Evolutionary conservation across 495 filamentous ascomycete species (phyloP), one percentile per base, ranked within the genome.

Genomic region (Hyaloscypha hepaticicola): DNA sequence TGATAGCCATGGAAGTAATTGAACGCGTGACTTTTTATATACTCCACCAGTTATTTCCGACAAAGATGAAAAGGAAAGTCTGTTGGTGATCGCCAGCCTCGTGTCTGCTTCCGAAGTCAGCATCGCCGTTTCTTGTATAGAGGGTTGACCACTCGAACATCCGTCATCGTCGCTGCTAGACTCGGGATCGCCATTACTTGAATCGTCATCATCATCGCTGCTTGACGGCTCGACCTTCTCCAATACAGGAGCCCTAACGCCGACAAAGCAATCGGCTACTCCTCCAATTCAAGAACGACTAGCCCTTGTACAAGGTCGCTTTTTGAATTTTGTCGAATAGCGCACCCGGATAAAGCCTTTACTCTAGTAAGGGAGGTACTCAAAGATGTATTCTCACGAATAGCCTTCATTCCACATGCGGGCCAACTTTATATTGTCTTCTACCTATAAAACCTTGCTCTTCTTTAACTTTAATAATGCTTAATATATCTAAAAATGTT

Each of bases 141-240:
- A n/a, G 21, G 53, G 53, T 61, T 26, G 26, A 38, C n/a, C n/a
- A n/a, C n/a, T n/a, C n/a, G n/a, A n/a, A n/a, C n/a, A n/a, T n/a
- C n/a, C n/a, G n/a, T n/a, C 59, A 61, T 53, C 26, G 31, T 61
- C 45, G 59, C 59, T 61, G 38, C 59, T 61, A 45, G 53, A 61
- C 38, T 61, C 59, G 11, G 61, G 53, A 56, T 38, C 60, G 51
- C 60, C 50, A 45, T 45, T 19, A 45, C 38, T 45, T 45, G 38
- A 45, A 45, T 45, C 8, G 38, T n/a, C n/a, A n/a, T 45, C 65
- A 67, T 67, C 53, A 56, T 41, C 65, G 65, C 65, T 67, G 58
- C 65, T 67, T 67, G 59, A 62, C 51, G 27, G 58, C 52, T 67
- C 65, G 65, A 63, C 29, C 59, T 67, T 67, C 65, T 67, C 65